Percentiles rank a stretch among this genome's conserved stretches.
phyloP scores from a whole-genome alignment of 2,329 filamentous ascomycete genomes.

The Neonectria coccinea region DNA sequence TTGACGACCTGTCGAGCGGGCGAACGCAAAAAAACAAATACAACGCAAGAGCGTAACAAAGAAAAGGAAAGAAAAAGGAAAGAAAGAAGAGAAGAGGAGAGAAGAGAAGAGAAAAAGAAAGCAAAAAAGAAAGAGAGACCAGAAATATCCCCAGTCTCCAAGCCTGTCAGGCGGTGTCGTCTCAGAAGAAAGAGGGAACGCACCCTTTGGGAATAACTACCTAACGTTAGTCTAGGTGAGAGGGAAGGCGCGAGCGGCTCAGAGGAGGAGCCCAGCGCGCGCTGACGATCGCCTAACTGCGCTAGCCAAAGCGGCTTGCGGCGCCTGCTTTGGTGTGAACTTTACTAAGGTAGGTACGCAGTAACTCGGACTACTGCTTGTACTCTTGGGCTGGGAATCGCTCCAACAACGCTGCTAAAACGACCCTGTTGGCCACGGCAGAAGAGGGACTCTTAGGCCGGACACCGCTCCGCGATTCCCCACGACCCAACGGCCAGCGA shows the following conservation, averaged over 20 bases:
- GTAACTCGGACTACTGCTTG: background rate
- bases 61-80: constrained; percentile 14
- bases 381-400: no score
- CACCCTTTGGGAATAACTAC: background rate
- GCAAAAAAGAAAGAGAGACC: constrained; percentile 4
- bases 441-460: no score
- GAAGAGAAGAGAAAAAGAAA: constrained; percentile 7
- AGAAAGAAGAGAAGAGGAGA: background rate
- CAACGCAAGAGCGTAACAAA: background rate
- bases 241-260: no score
- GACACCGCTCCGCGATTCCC: constrained; percentile 13
- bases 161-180: background rate
- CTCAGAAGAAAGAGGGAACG: constrained; percentile 11
- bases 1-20: constrained; percentile 20
- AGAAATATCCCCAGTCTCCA: background rate
- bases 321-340: background rate
- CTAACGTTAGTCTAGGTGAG: no score
- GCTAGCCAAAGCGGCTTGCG: constrained; percentile 14
- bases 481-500: constrained; percentile 7
- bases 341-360: no score
- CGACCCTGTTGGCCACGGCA: constrained; percentile 15
- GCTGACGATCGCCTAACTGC: constrained; percentile 20
- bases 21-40: constrained; percentile 23
- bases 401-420: background rate
- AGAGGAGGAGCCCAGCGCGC: background rate